Percentiles rank a stretch among this genome's conserved stretches.
Evolutionary conservation across 306 rosid genomes (phyloP).

Genomic region (Sicyos baderoa): DNA sequence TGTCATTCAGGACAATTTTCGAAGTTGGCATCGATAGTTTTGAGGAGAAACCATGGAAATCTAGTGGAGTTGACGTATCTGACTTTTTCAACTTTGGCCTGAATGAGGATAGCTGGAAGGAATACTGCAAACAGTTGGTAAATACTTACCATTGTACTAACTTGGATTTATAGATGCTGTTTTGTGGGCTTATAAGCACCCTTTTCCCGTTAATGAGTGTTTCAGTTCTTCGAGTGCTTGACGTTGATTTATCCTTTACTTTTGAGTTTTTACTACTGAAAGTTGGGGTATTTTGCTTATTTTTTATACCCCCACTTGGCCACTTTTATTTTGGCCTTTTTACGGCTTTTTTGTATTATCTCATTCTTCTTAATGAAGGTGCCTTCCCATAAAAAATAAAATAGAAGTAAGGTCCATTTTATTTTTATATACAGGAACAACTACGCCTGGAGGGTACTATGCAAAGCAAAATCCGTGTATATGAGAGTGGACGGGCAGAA

Average conservation of each 20-base stretch:
- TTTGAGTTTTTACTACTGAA: not conserved
- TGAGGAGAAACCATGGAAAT: conserved; percentile 96
- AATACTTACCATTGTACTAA: not conserved
- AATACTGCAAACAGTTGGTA: conserved; percentile 98
- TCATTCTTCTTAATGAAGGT: not conserved
- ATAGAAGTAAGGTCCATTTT: not conserved
- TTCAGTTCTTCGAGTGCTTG: not conserved
- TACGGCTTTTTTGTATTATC: not conserved
- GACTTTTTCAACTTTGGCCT: conserved; percentile 91
- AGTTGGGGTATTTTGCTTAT: not conserved
- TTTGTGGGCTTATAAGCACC: conserved; percentile 12
- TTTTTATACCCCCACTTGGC: no score
- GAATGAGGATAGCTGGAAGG: conserved; percentile 94
- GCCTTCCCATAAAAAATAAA: not conserved
- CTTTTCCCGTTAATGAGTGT: not conserved
- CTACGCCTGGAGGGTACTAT: conserved; percentile 93
- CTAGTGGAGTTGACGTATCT: conserved; percentile 60
- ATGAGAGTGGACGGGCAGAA: conserved; percentile 94
- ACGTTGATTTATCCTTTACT: not conserved
- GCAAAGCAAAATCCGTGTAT: conserved; percentile 97
- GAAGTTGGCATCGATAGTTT: conserved; percentile 82
- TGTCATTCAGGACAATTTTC: conserved; percentile 76
- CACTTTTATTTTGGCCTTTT: no score
- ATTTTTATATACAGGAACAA: conserved; percentile 57
- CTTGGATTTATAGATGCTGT: not conserved